Percentiles rank a stretch among this genome's conserved stretches.
These are phyloP conservation scores for Jacaranda copaia DNA, from an alignment of 257 asterid species.

Conservation along the genomic window DNA sequence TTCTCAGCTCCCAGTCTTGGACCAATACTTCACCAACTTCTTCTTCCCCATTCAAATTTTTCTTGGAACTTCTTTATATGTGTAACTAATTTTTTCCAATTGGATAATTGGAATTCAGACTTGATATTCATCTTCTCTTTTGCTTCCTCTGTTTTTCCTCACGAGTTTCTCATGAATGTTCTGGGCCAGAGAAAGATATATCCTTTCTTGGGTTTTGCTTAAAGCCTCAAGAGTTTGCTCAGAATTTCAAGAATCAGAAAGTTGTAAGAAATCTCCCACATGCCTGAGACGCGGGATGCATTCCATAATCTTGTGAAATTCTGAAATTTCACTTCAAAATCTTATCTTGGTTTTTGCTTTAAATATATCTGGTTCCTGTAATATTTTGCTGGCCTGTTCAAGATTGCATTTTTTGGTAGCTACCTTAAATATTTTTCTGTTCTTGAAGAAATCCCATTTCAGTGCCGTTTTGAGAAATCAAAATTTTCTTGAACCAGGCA, in stretches of 20 bases:
- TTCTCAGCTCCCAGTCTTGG: conserved; percentile 30
- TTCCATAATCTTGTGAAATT: conserved; percentile 18
- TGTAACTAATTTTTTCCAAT: not conserved
- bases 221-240: conserved; percentile 22
- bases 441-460: conserved; percentile 24
- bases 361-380: not conserved
- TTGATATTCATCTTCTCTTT: conserved; percentile 36
- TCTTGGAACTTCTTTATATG: not conserved
- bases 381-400: conserved; percentile 9
- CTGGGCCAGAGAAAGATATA: not conserved
- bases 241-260: conserved; percentile 30
- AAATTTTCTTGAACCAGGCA: not conserved
- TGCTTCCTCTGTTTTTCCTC: conserved; percentile 34
- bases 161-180: conserved; percentile 31
- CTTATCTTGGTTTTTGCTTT: conserved; percentile 18
- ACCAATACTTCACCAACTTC: conserved; percentile 25
- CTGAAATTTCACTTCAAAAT: conserved; percentile 20
- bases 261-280: conserved; percentile 14
- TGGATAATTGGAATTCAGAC: conserved; percentile 32
- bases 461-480: not conserved
- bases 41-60: not conserved
- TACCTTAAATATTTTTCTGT: no score
- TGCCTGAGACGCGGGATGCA: conserved; percentile 24
- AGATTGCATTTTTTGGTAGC: not conserved
- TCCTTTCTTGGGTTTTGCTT: conserved; percentile 40